A percentile compares a stretch with the other conserved stretches of the same genome.
phyloP scores from a whole-genome alignment of 345 rosid species.

The Citrus sinensis region DVS_A1.0 CM039169.1:32368501-32369000 shows the following conservation, averaged over 20 bases:
- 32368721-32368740: rapidly evolving
- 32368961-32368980: conserved; percentile 62
- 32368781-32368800: rapidly evolving
- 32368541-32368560: too few relatives aligned
- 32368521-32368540: rapidly evolving
- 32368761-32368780: rapidly evolving
- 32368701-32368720: rapidly evolving
- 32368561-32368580: too few relatives aligned
- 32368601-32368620: too few relatives aligned
- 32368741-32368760: rapidly evolving
- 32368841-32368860: too few relatives aligned
- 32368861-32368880: too few relatives aligned
- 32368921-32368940: conserved; percentile 53
- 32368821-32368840: too few relatives aligned
- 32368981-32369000: conserved; percentile 63
- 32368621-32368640: rapidly evolving
- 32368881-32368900: too few relatives aligned
- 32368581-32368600: rapidly evolving
- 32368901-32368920: not conserved
- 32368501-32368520: too few relatives aligned
- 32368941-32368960: conserved; percentile 40
- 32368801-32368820: too few relatives aligned
- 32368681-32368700: rapidly evolving
- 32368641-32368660: too few relatives aligned
- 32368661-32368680: rapidly evolving